Evolutionary conservation across 495 filamentous ascomycete genomes (phyloP).

Genomic region (Astrocystis sublimbata): DNA sequence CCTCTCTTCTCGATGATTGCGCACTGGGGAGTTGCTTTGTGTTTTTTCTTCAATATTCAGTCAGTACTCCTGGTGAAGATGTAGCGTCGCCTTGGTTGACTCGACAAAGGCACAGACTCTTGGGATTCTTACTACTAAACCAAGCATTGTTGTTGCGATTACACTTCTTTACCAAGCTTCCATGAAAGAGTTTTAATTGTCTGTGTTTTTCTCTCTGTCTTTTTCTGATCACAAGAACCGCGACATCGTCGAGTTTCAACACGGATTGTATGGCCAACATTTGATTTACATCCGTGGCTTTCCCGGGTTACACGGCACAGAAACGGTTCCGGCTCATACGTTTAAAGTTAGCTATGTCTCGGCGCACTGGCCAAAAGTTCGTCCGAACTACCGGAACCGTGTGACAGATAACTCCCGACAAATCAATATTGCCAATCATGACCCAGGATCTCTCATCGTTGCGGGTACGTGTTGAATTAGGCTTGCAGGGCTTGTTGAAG

Average conservation of each 20-base stretch:
- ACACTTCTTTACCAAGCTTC: neutral
- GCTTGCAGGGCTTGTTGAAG: neutral
- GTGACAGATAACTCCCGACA: constrained; percentile 30
- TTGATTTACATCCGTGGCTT: too few relatives aligned
- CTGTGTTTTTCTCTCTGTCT: neutral
- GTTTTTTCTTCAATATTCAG: neutral
- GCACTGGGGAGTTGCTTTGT: neutral
- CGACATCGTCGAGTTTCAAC: neutral
- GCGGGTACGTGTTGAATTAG: constrained; percentile 7
- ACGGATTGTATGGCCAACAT: neutral
- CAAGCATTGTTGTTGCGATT: neutral
- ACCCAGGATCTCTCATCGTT: neutral
- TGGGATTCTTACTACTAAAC: too few relatives aligned
- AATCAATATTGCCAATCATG: constrained; percentile 1
- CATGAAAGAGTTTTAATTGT: neutral
- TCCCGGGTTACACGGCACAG: neutral
- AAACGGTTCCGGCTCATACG: neutral
- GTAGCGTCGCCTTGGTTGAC: neutral
- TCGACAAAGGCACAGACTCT: neutral
- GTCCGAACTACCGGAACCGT: constrained; percentile 36
- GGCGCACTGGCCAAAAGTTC: constrained; percentile 48
- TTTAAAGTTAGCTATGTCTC: constrained; percentile 26
- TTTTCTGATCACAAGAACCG: too few relatives aligned
- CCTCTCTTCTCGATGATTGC: neutral
- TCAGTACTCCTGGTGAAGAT: neutral